Evolutionary conservation across 2,329 filamentous ascomycete species (phyloP).

Genomic region (Cytospora schulzeri): DNA sequence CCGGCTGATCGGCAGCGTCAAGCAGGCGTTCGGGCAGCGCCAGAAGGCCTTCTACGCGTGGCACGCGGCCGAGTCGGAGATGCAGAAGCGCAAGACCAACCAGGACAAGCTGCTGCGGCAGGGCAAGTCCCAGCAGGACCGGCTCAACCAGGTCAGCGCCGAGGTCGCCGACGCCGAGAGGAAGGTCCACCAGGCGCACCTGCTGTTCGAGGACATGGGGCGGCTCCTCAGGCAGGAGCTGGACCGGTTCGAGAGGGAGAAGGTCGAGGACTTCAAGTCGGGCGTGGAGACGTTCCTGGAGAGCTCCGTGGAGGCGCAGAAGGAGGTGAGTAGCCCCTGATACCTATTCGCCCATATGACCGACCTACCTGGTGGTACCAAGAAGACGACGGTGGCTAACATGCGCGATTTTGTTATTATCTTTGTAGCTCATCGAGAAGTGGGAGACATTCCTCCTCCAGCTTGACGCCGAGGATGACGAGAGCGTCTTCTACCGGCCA

Average conservation of each 20-base stretch:
- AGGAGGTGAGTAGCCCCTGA: constrained; percentile 69
- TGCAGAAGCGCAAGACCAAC: constrained; percentile 83
- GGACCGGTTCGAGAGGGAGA: constrained; percentile 93
- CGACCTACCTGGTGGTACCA: too few relatives aligned
- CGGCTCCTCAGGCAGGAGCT: constrained; percentile 87
- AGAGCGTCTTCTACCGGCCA: constrained; percentile 65
- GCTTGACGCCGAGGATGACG: constrained; percentile 90
- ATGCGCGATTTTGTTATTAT: not conserved
- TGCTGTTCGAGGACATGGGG: constrained; percentile 97
- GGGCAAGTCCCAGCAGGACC: constrained; percentile 93
- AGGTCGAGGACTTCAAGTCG: constrained; percentile 98
- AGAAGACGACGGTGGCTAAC: not conserved
- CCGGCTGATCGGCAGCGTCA: constrained; percentile 90
- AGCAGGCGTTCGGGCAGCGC: constrained; percentile 86
- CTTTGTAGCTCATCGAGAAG: constrained; percentile 69
- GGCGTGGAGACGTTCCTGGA: constrained; percentile 97
- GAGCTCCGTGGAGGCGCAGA: constrained; percentile 95
- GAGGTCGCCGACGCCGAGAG: constrained; percentile 95
- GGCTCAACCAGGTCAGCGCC: constrained; percentile 86
- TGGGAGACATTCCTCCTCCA: constrained; percentile 99
- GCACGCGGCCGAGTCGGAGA: constrained; percentile 86
- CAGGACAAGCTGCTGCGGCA: constrained; percentile 96
- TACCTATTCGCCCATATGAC: too few relatives aligned
- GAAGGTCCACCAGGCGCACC: constrained; percentile 83
- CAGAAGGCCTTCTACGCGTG: constrained; percentile 96